phyloP scores from a whole-genome alignment of 805 yeast genomes.

The Candida tallmaniae region DNA sequence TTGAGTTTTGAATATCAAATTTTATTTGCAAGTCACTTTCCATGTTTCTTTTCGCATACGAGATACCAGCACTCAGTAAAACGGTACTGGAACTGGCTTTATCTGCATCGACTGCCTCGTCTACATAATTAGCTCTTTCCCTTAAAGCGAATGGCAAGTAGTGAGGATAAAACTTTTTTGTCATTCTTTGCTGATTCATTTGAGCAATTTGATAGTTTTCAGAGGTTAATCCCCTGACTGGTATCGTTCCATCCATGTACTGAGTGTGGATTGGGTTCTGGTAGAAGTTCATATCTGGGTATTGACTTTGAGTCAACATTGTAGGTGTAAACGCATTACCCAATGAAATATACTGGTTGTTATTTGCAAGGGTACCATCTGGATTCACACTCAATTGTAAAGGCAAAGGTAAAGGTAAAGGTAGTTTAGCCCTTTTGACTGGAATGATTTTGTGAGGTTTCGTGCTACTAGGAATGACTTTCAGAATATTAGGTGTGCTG shows the following conservation, averaged over 20 bases:
- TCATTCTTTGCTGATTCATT: not conserved
- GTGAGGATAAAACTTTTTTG: slow-evolving; percentile 25
- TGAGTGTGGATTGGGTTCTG: not conserved
- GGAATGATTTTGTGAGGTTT: not conserved
- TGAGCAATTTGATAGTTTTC: too few species aligned
- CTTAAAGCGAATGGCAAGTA: slow-evolving; percentile 24
- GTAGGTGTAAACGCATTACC: too few species aligned
- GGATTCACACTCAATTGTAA: not conserved
- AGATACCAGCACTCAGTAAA: slow-evolving; percentile 9
- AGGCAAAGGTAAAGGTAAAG: slow-evolving; percentile 1
- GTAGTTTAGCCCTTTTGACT: not conserved
- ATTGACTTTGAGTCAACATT: too few species aligned
- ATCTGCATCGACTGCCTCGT: slow-evolving; percentile 13
- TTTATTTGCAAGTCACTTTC: slow-evolving; percentile 25
- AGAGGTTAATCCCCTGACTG: not conserved
- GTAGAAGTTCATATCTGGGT: not conserved
- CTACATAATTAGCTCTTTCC: slow-evolving; percentile 5
- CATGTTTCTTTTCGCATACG: slow-evolving; percentile 23
- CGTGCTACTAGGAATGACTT: not conserved
- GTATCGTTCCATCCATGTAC: not conserved
- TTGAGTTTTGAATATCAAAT: slow-evolving; percentile 29
- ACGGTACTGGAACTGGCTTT: slow-evolving; percentile 10
- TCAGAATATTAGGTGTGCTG: too few species aligned
- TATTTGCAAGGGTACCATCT: not conserved
- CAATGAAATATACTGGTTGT: not conserved